Conservation (phyloP, 345 rosid species). For the Euclidium syriacum region DNA sequence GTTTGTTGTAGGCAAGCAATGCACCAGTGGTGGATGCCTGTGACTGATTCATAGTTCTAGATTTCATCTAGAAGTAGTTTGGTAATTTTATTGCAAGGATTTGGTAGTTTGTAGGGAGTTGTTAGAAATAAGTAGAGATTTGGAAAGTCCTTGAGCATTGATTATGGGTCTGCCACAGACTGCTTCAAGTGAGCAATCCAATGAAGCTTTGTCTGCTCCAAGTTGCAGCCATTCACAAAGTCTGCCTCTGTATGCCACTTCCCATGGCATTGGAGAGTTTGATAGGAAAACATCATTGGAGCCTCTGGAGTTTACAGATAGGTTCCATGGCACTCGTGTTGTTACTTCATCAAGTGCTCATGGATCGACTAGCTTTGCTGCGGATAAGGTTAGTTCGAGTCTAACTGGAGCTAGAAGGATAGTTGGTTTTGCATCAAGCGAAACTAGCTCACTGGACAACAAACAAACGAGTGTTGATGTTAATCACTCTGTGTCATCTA, state of each 20-base stretch:
- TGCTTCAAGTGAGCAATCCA: conserved; percentile 42
- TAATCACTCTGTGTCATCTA: conserved; percentile 28
- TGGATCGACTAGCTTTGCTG: conserved; percentile 39
- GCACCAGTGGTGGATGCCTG: conserved; percentile 57
- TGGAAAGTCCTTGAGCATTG: conserved; percentile 17
- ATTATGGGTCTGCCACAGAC: conserved; percentile 83
- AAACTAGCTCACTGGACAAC: conserved; percentile 26
- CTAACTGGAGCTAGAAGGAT: conserved; percentile 62
- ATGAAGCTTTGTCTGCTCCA: conserved; percentile 42
- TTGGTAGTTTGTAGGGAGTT: conserved; percentile 16
- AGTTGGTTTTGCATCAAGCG: conserved; percentile 66
- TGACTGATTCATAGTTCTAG: conserved; percentile 56
- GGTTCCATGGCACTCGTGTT: conserved; percentile 22
- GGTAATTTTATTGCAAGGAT: conserved; percentile 11
- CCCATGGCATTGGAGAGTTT: conserved; percentile 51
- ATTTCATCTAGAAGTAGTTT: conserved; percentile 3
- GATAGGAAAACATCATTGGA: conserved; percentile 48
- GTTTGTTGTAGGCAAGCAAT: conserved; percentile 35
- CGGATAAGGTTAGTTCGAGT: conserved; percentile 32
- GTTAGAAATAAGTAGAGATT: conserved; percentile 13
- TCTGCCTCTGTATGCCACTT: conserved; percentile 40
- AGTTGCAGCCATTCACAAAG: conserved; percentile 43
- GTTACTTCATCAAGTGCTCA: conserved; percentile 40
- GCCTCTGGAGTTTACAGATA: conserved; percentile 36
- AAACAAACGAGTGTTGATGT: conserved; percentile 33